Conservation (phyloP, 495 filamentous ascomycete genomes). For the Hypoxylon intermedium region DNA sequence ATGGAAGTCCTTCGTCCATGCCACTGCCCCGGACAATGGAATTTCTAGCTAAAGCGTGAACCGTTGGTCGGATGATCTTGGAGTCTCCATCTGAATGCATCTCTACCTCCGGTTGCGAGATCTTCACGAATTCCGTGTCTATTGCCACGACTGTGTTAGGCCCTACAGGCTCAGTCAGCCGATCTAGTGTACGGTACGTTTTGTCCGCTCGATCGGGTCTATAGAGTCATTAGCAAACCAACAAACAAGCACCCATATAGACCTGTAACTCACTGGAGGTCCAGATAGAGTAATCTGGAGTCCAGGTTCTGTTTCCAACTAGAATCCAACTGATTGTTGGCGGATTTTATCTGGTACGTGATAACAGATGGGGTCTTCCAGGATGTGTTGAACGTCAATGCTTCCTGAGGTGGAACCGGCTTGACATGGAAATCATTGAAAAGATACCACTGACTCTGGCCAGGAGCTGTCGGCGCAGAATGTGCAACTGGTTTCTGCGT, state of each 20-base stretch:
- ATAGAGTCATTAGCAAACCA: constrained; percentile 25
- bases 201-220: constrained; percentile 49
- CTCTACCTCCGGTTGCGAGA: constrained; percentile 89
- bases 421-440: constrained; percentile 97
- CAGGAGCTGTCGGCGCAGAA: constrained; percentile 61
- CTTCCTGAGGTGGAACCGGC: constrained; percentile 77
- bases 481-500: constrained; percentile 65
- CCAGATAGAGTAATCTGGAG: constrained; percentile 79
- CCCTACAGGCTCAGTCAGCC: constrained; percentile 68
- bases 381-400: constrained; percentile 80
- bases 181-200: constrained; percentile 66
- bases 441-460: constrained; percentile 79
- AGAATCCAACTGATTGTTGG: constrained; percentile 77
- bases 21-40: constrained; percentile 85
- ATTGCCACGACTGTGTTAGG: constrained; percentile 80
- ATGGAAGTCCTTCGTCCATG: constrained; percentile 76
- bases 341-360: constrained; percentile 79
- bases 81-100: constrained; percentile 89
- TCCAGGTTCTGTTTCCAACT: constrained; percentile 86
- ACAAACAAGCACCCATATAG: neutral
- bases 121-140: constrained; percentile 92
- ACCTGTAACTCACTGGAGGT: constrained; percentile 63
- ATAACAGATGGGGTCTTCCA: constrained; percentile 94
- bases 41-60: constrained; percentile 84
- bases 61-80: constrained; percentile 83